Conservation (phyloP, 495 filamentous ascomycete genomes). For the Tuber magnatum region DNA sequence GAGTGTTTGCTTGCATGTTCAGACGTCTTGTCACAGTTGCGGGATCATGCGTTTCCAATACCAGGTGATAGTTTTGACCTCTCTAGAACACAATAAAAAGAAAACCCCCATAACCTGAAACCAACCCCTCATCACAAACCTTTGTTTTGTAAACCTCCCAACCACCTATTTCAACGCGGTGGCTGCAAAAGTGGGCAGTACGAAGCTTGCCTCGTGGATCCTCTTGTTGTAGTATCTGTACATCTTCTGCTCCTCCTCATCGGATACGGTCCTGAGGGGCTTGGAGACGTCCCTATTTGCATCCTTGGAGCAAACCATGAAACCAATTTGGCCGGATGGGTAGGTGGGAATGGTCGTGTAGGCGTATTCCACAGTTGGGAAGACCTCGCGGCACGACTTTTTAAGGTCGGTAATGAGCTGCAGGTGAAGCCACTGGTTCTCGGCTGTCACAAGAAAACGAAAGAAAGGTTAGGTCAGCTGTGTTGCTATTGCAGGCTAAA, state of each 20-base stretch:
- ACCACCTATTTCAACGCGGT: constrained; percentile 56
- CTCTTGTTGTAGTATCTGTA: constrained; percentile 94
- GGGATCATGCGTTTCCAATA: not conserved
- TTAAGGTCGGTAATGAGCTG: constrained; percentile 81
- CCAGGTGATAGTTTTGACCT: constrained; percentile 4
- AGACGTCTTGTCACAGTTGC: not conserved
- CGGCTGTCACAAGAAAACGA: constrained; percentile 52
- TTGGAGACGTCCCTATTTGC: constrained; percentile 68
- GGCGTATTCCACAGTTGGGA: constrained; percentile 94
- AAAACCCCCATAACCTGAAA: not conserved
- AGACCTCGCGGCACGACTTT: constrained; percentile 94
- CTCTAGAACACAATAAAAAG: not conserved
- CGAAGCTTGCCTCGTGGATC: constrained; percentile 88
- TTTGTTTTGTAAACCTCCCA: constrained; percentile 8
- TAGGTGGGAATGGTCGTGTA: constrained; percentile 99
- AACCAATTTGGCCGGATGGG: constrained; percentile 97
- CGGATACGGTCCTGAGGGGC: constrained; percentile 68
- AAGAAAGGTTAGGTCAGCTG: constrained; percentile 16
- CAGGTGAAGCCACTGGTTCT: constrained; percentile 99
- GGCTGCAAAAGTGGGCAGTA: constrained; percentile 86
- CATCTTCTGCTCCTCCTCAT: constrained; percentile 82
- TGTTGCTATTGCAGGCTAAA: not conserved
- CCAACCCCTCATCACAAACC: constrained; percentile 6
- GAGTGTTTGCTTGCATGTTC: not conserved
- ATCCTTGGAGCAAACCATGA: constrained; percentile 99